Evolutionary conservation across 1,284 basidiomycete species (phyloP).

Genomic region (Volvariella surrecta): DNA sequence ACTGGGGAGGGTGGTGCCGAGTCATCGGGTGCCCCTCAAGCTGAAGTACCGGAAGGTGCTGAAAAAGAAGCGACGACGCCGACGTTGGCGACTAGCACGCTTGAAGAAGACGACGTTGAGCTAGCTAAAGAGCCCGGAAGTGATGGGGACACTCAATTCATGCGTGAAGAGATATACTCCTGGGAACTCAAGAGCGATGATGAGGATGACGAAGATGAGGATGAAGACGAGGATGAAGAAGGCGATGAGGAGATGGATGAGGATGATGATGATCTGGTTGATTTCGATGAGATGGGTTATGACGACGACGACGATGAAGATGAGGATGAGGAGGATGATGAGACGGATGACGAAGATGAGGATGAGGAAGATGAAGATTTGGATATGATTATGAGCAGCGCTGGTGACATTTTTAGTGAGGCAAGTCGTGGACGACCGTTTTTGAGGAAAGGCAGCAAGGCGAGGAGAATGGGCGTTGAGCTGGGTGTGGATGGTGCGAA

Average conservation of each 20-base stretch:
- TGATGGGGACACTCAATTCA: constrained; percentile 9
- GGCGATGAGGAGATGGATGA: constrained; percentile 14
- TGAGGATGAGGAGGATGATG: constrained; percentile 17
- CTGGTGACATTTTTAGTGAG: not conserved
- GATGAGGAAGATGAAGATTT: constrained; percentile 18
- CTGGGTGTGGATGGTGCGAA: not conserved
- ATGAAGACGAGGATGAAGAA: constrained; percentile 14
- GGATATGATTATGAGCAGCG: not conserved
- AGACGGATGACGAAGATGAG: constrained; percentile 14
- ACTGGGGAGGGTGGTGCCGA: not conserved
- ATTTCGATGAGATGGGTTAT: constrained; percentile 8
- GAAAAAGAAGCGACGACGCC: not conserved
- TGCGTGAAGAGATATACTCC: constrained; percentile 18
- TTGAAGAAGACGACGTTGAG: not conserved
- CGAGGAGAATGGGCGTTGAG: not conserved
- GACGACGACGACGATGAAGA: constrained; percentile 8
- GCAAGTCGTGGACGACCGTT: not conserved
- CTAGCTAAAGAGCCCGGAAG: constrained; percentile 1
- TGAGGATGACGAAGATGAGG: constrained; percentile 15
- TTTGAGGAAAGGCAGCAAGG: not conserved
- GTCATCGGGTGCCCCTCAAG: not conserved
- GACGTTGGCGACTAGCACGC: not conserved
- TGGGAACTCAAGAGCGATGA: constrained; percentile 13
- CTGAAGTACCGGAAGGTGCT: too few relatives aligned
- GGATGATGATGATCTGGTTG: constrained; percentile 10